Conservation (phyloP, 176 grass and related monocot species). For the Ensete ventricosum region DNA sequence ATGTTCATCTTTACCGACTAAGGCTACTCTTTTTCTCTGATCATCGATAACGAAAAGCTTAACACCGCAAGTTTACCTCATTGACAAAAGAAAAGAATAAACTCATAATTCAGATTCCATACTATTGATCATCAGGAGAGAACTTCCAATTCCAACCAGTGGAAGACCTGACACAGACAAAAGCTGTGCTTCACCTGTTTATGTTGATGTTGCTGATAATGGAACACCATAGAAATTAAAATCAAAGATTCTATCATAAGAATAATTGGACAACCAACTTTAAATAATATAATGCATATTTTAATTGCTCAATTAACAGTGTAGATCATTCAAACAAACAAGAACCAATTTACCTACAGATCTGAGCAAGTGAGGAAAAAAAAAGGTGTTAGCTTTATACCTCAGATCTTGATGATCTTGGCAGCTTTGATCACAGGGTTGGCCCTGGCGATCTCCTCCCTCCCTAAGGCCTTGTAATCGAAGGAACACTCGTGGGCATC, state of each 20-base stretch:
- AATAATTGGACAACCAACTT: background rate
- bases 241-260: background rate
- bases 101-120: background rate
- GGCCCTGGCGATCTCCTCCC: constrained; percentile 46
- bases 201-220: background rate
- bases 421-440: constrained; percentile 44
- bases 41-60: too few relatives aligned
- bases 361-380: too few relatives aligned
- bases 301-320: background rate
- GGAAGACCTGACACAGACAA: background rate
- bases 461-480: constrained; percentile 41
- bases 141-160: background rate
- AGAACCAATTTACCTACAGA: background rate
- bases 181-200: too few relatives aligned
- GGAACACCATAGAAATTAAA: background rate
- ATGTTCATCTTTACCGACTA: background rate
- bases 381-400: constrained; percentile 3
- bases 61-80: background rate
- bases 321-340: background rate
- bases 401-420: constrained; percentile 51
- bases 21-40: background rate
- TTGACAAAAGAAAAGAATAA: background rate
- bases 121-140: background rate
- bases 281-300: background rate
- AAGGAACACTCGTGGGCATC: constrained; percentile 44